phyloP scores from a whole-genome alignment of 1,284 basidiomycete species.

The Ustilago xerochloae region DNA sequence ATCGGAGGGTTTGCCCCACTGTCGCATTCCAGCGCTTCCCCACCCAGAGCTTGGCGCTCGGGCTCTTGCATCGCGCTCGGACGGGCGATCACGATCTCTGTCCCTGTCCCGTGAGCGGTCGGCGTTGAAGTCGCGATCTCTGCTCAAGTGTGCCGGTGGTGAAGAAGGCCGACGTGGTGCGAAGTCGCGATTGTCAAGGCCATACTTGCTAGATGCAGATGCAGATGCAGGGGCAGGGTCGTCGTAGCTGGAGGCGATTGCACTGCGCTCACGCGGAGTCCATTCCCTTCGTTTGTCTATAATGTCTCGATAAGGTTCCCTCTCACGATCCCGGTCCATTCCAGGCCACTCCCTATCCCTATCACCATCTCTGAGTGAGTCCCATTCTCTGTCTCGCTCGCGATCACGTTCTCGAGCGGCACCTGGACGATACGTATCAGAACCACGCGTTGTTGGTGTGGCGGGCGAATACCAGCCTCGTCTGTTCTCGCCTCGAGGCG shows the following conservation, averaged over 20 bases:
- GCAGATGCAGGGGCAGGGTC: conserved; percentile 11
- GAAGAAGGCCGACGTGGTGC: conserved; percentile 24
- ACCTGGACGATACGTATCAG: conserved; percentile 44
- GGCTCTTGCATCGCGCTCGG: conserved; percentile 25
- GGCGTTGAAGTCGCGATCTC: conserved; percentile 31
- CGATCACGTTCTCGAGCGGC: conserved; percentile 37
- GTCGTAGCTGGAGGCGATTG: conserved; percentile 10
- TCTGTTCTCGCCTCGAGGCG: conserved; percentile 23
- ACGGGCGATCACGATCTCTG: conserved; percentile 28
- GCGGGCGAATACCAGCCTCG: conserved; percentile 30
- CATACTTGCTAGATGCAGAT: conserved; percentile 24
- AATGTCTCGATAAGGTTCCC: conserved; percentile 24
- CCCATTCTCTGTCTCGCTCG: conserved; percentile 43
- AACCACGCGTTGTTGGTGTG: conserved; percentile 20
- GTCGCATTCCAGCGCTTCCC: conserved; percentile 24
- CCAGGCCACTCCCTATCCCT: conserved; percentile 40
- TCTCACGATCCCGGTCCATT: conserved; percentile 35
- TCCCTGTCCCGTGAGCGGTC: conserved; percentile 46
- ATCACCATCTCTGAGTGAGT: conserved; percentile 37
- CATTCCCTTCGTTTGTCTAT: conserved; percentile 34
- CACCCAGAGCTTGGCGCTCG: conserved; percentile 26
- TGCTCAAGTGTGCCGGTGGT: conserved; percentile 9
- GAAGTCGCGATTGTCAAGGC: conserved; percentile 35
- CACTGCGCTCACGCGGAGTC: conserved; percentile 14
- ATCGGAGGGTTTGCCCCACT: conserved; percentile 42